Conservation (phyloP, 345 rosid species). For the Mercurialis annua region DNA sequence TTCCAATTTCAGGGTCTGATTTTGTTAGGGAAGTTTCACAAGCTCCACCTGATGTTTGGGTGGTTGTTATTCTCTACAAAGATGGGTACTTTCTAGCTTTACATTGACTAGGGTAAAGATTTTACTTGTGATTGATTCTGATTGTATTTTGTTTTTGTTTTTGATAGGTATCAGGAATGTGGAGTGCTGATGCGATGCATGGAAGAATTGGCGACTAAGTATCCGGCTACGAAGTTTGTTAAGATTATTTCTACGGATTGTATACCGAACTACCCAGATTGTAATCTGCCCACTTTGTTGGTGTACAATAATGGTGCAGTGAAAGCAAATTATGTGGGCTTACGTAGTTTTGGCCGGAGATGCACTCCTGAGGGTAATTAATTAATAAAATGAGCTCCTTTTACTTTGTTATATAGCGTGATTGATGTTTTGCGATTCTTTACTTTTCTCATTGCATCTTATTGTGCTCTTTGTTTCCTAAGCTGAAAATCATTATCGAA, state of each 20-base stretch:
- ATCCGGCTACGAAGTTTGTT: slow-evolving; percentile 91
- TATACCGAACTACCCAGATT: slow-evolving; percentile 89
- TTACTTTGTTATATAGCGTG: background rate
- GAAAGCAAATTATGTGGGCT: slow-evolving; percentile 88
- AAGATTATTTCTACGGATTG: slow-evolving; percentile 95
- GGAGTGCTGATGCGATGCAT: slow-evolving; percentile 68
- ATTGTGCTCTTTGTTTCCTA: background rate
- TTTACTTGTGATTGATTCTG: slow-evolving; percentile 7
- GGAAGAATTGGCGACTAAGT: slow-evolving; percentile 76
- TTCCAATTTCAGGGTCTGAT: slow-evolving; percentile 89
- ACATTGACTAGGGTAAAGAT: background rate
- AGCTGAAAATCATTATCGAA: background rate
- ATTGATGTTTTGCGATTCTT: background rate
- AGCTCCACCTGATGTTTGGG: slow-evolving; percentile 94
- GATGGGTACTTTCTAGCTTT: slow-evolving; percentile 57
- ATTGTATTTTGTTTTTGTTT: background rate
- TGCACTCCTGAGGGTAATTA: slow-evolving; percentile 84
- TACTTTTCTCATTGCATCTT: background rate
- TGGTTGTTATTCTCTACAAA: slow-evolving; percentile 84
- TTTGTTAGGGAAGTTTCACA: slow-evolving; percentile 86
- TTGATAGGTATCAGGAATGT: slow-evolving; percentile 63
- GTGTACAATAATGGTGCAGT: slow-evolving; percentile 86
- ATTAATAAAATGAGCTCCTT: background rate
- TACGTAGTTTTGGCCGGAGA: slow-evolving; percentile 73
- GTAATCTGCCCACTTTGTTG: slow-evolving; percentile 81